Base-by-base conservation (phyloP, 1,284 basidiomycete genomes). In the Stereum hirsutum region DNA sequence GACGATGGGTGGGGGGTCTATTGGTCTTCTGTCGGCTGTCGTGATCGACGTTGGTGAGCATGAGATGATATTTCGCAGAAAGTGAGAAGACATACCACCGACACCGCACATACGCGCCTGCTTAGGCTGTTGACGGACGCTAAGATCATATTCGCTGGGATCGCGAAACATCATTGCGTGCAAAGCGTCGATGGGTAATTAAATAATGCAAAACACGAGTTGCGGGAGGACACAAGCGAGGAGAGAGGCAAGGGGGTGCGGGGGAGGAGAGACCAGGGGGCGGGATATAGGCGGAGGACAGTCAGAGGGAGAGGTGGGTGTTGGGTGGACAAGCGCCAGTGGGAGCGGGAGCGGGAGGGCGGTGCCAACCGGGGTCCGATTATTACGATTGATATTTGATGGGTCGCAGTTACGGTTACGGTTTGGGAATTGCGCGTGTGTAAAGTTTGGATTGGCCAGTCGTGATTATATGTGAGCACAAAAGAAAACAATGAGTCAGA, bases 1-100 rank as follows among this genome's bases (percentile, higher is more conserved):
- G n/a, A 97, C 81, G 60, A 97, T 94, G 11, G 94, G 94, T 0
- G 92, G 91, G 0, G 95, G 94, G 68, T 97, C 92, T 57, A 98
- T 91, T 2, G 94, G 92, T 24, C 94, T 74, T 30, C 93, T 76
- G 69, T 97, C 89, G 46, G 90, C 90, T 91, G 61, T 34, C 28
- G 31, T 41, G n/a, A n/a, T n/a, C n/a, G 34, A 27, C 24, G 28
- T 31, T 12, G 28, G 15, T 20, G 27, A 15, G 23, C 25, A 32
- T 32, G 41, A 47, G 33, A 24, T 20, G 32, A 27, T 32, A 23
- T 42, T 38, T 24, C 15, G 26, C 35, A 30, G 20, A 38, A 45
- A 42, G 45, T 46, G 39, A 27, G 44, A 21, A 34, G 57, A 43
- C 44, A 78, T 87, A 54, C 92, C 89, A 40, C 90, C 90, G 6